Base-by-base conservation (phyloP, 2,329 filamentous ascomycete species). In the Talaromyces rugulosus region DNA sequence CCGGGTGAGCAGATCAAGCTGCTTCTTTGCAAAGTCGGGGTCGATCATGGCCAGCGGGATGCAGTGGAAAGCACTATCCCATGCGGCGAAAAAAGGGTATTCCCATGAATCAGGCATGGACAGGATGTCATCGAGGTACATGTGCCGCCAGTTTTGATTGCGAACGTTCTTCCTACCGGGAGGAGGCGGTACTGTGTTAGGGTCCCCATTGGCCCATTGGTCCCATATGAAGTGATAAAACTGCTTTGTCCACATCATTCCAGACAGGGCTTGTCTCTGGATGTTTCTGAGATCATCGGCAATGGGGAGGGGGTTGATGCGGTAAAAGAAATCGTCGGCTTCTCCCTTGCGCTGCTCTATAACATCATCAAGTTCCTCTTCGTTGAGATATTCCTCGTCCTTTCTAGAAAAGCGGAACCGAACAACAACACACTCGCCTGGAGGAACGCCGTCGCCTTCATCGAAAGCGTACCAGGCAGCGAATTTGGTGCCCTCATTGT, bases 51-150 rank as follows among this genome's bases (percentile, higher is more conserved):
- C 91, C 64, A 98, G 79, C 0, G 93, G 91, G 68, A 98, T 96
- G 73, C 93, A 96, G 78, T 98, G 95, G 77, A 98, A 98, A 5
- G 93, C 94, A 60, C 90, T 94, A 75, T 98, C 94, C 94, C 94
- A 98, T 4, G 94, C 94, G 23, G 93, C 93, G 74, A 97, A 97
- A 81, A 97, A 98, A 0, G 94, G 94, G 70, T 98, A 98, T 72
- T 98, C 94, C 94, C 94, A 98, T 0, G 93, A 96, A 75, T 98
- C 94, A 0, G 94, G 95, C 94, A 98, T 97, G 0, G 94, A 97
- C 36, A 98, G 77, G 64, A 98, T 92, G 73, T 98, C 94, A 67
- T 98, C 95, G 68, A 96, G 87, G 75, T 97, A 85, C 83, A 98
- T 87, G 75, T 98, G 94, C 72, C 90, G 96, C 95, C 95, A 98